Base-by-base conservation (phyloP, 1,284 basidiomycete genomes). In the Stygiomarasmius scandens region DNA sequence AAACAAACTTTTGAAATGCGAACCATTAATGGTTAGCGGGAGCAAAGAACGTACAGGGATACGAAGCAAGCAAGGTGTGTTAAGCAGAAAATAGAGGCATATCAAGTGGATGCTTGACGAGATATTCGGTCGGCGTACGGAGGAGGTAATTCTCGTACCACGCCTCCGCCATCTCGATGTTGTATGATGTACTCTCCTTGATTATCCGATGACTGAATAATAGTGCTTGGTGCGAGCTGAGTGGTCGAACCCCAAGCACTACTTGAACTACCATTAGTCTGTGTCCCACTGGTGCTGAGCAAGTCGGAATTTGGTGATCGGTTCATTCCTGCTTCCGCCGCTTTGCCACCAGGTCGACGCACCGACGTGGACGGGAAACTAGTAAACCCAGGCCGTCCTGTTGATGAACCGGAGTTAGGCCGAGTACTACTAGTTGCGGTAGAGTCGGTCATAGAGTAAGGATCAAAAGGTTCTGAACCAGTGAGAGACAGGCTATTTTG, bases 331-430 rank as follows among this genome's bases (percentile, higher is more conserved):
- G 25, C 23, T 27, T 52, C 51, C 24, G 54, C 54, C 25, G 55
- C 54, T 29, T 52, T 49, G 20, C 46, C 49, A 41, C n/a, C 34
- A 5, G 55, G 32, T 27, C 38, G 49, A 38, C 57, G 59, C 24
- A 66, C 58, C 20, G 66, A 66, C 43, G 63, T 43, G 10, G 55
- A 47, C 2, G 64, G 66, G 55, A 67, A 66, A 27, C 53, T 64
- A 49, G 60, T 58, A 32, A 66, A 69, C 10, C 63, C 64, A 8
- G 60, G 52, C 11, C 55, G 23, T 5, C 45, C 34, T 8, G 25
- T 16, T 2, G 58, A 46, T 22, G 58, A 55, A 25, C 34, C 14
- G 22, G 55, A 56, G 11, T 38, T 27, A 5, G 55, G 49, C 4
- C 56, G 56, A 24, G 38, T 41, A 25, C 49, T 58, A 20, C n/a